phyloP scores from a whole-genome alignment of 2,329 filamentous ascomycete genomes.

The Apiospora rasikravindrae region DNA sequence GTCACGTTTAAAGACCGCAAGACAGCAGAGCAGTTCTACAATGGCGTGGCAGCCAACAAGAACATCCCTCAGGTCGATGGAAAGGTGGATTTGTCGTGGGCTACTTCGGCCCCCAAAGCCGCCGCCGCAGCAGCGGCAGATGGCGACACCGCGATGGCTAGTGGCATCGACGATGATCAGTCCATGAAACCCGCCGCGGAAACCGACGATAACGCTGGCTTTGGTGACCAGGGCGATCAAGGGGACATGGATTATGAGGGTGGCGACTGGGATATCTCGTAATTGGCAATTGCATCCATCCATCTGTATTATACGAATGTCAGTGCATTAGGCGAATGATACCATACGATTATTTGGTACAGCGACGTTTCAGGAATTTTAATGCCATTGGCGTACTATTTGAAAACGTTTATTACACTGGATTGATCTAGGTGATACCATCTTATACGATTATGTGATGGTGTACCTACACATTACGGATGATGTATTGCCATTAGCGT shows the following conservation, averaged over 20 bases:
- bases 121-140: constrained; percentile 28
- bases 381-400: too few relatives aligned
- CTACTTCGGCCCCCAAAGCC: constrained; percentile 37
- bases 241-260: constrained; percentile 42
- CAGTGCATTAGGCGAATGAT: not conserved
- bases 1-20: constrained; percentile 71
- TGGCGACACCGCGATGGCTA: constrained; percentile 29
- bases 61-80: constrained; percentile 67
- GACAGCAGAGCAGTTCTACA: constrained; percentile 73
- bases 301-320: not conserved
- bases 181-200: constrained; percentile 28
- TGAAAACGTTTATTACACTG: too few relatives aligned
- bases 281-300: not conserved
- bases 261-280: constrained; percentile 34
- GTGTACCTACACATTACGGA: too few relatives aligned
- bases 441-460: too few relatives aligned
- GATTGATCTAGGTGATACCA: too few relatives aligned
- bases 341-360: not conserved
- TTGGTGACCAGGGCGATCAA: constrained; percentile 31
- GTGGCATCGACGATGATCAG: constrained; percentile 32
- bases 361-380: too few relatives aligned
- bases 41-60: constrained; percentile 53
- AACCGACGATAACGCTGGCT: constrained; percentile 26
- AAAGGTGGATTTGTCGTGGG: constrained; percentile 71
- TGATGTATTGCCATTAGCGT: too few relatives aligned